A percentile compares a stretch with the other conserved stretches of the same genome.
phyloP scores from a whole-genome alignment of 31 red algal genomes.

The Asparagopsis taxiformis region DNA sequence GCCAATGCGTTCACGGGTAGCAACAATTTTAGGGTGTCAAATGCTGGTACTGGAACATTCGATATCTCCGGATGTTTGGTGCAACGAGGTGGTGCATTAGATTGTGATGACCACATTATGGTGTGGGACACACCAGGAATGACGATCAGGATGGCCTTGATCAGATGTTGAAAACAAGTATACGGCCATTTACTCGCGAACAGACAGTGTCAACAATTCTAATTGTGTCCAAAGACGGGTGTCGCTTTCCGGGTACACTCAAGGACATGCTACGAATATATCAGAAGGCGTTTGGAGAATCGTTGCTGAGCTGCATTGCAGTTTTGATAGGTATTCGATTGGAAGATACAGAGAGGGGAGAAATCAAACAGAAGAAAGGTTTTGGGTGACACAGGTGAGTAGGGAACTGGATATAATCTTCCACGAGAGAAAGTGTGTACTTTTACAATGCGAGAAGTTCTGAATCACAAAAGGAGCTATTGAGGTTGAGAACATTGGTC shows the following conservation, averaged over 20 bases:
- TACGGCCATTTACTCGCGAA: conserved; percentile 13
- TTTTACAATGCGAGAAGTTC: conserved; percentile 8
- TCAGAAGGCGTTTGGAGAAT: conserved; percentile 1
- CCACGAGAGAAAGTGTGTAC: conserved; percentile 10
- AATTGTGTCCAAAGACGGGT: conserved; percentile 14
- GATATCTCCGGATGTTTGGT: conserved; percentile 4
- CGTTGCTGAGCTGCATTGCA: neutral
- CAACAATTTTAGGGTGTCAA: conserved; percentile 5
- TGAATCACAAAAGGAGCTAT: neutral
- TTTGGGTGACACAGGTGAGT: neutral
- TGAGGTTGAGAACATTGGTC: neutral
- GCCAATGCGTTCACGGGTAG: conserved; percentile 6
- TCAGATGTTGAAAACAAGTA: neutral
- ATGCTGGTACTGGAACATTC: conserved; percentile 19
- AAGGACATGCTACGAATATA: neutral
- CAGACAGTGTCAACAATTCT: conserved; percentile 16
- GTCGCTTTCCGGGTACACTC: neutral
- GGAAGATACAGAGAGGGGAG: neutral
- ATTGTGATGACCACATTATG: neutral
- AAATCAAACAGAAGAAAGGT: neutral
- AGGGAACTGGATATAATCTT: neutral
- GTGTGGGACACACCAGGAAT: conserved; percentile 27
- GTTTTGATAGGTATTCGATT: neutral
- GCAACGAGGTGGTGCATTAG: neutral
- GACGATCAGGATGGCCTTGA: conserved; percentile 6